Evolutionary conservation across 2,329 filamentous ascomycete species (phyloP), one percentile per base, ranked within the genome.

Genomic region (Parasarocladium wereldwijsianum): DNA sequence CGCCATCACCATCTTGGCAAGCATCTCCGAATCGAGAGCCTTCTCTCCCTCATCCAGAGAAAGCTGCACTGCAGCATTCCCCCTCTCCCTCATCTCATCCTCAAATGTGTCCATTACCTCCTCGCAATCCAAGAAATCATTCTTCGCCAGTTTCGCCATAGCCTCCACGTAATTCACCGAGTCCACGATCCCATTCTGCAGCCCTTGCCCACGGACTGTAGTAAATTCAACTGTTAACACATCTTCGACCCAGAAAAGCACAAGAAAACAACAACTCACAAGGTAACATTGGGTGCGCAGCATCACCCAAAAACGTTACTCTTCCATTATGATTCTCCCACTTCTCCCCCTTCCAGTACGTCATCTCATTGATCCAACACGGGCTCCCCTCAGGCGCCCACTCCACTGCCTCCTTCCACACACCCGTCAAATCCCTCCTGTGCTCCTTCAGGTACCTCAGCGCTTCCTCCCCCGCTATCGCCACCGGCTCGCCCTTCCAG

Each of bases 271-370:
- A 10, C 19, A 2, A 35, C 44, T 39, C 40, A 54, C 51, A 57
- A 17, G 51, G 47, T 10, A 58, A 41, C 58, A 64, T 63, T 0
- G 60, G 53, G 42, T 65, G 55, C 4, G 47, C 51, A 2, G 55
- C 52, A 29, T 58, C 55, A 9, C 55, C 54, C 1, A 49, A 51
- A 3, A 57, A 41, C n/a, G 54, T 55, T 9, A 52, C 43, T 14
- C 51, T 40, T 1, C 51, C 50, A 2, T 33, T 38, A 3, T 34
- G 38, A 14, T 49, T 52, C 15, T 50, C 40, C 42, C 49, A 58
- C 1, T 38, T 34, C 12, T 38, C 37, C 3, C 52, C 40, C 9
- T 45, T 33, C 54, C 53, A 57, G 33, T 52, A 51, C 23, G 44
- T 47, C 46, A 57, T 54, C 35, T 55, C 46, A 32, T 53, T 45